A percentile compares a stretch with the other conserved stretches of the same genome.
These are phyloP conservation scores for Cenchrus fungigraminus DNA, from an alignment of 176 grass and related monocot genomes.

Conservation along the genomic window DNA sequence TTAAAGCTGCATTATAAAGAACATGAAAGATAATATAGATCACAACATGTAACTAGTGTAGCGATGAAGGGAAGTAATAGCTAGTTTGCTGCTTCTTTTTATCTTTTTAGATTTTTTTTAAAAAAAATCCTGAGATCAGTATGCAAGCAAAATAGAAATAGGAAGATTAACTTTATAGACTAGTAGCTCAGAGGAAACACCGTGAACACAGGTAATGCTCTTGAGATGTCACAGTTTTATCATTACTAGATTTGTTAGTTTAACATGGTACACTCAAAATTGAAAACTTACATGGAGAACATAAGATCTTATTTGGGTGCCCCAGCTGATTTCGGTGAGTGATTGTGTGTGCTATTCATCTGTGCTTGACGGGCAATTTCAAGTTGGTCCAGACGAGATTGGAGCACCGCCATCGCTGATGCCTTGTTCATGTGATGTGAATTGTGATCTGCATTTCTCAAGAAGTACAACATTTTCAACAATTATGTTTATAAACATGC, in stretches of 20 bases:
- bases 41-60: not conserved
- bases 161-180: not conserved
- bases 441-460: conserved; percentile 66
- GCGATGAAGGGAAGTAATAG: not conserved
- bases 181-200: conserved; percentile 4
- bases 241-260: conserved; percentile 4
- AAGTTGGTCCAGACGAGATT: conserved; percentile 86
- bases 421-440: conserved; percentile 73
- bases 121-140: not conserved
- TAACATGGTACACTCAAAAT: conserved; percentile 13
- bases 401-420: conserved; percentile 95
- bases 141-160: conserved; percentile 25
- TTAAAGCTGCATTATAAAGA: not conserved
- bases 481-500: conserved; percentile 8
- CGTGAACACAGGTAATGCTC: not conserved
- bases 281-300: conserved; percentile 81
- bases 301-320: conserved; percentile 98
- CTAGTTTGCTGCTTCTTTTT: conserved; percentile 16
- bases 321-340: conserved; percentile 90
- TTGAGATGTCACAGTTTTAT: conserved; percentile 13
- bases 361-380: conserved; percentile 95
- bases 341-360: conserved; percentile 94
- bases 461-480: conserved; percentile 28
- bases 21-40: conserved; percentile 3
- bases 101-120: not conserved